phyloP scores from a whole-genome alignment of 2,329 filamentous ascomycete genomes.

The Neofusicoccum kwambonambiense region DNA sequence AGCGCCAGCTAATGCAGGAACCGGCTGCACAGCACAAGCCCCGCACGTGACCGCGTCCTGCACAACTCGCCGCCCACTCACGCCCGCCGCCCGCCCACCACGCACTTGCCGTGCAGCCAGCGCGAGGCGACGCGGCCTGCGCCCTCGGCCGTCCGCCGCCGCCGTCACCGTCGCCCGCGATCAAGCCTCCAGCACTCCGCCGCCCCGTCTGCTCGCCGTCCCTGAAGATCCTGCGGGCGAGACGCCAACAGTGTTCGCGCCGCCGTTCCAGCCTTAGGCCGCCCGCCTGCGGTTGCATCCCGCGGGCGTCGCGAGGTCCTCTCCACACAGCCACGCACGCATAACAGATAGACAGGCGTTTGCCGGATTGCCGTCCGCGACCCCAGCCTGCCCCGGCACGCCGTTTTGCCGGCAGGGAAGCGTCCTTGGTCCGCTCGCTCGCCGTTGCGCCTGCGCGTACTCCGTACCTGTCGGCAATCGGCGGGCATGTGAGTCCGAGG shows the following conservation, averaged over 20 bases:
- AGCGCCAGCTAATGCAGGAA: conserved; percentile 10
- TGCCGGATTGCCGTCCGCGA: neutral
- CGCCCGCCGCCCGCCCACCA: neutral
- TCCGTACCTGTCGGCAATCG: neutral
- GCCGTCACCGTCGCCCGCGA: too few relatives aligned
- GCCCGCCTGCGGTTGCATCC: neutral
- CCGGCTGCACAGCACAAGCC: conserved; percentile 2
- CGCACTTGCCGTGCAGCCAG: too few relatives aligned
- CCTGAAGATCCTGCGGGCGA: conserved; percentile 6
- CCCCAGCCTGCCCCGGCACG: neutral
- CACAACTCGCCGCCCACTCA: neutral
- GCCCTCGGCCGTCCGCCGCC: neutral
- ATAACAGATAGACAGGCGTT: neutral
- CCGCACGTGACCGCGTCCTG: neutral
- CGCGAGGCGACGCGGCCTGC: neutral
- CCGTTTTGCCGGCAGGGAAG: conserved; percentile 5
- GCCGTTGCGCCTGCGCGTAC: neutral
- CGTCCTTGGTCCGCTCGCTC: neutral
- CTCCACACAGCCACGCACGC: neutral
- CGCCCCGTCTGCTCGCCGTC: neutral
- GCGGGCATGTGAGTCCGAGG: neutral
- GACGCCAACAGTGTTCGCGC: neutral
- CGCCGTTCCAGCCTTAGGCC: conserved; percentile 2
- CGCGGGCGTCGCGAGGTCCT: neutral
- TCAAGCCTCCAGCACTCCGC: too few relatives aligned